These are phyloP conservation scores for Ophiostoma angusticollis DNA, from an alignment of 2,329 filamentous ascomycete genomes.

Conservation along the genomic window DNA sequence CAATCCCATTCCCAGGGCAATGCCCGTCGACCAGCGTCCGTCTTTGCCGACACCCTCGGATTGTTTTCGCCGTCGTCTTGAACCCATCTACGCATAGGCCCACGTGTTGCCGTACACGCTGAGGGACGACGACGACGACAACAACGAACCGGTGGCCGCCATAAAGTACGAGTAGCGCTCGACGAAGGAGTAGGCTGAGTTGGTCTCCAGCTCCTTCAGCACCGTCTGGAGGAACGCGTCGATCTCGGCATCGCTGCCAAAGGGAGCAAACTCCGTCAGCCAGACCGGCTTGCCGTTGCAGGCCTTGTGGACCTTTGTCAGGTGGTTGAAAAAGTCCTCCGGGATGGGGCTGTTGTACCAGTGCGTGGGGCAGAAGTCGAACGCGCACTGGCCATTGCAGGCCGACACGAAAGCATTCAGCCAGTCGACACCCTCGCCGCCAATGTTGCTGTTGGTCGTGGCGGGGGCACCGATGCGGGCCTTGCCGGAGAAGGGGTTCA, in stretches of 20 bases:
- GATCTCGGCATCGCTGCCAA: conserved; percentile 30
- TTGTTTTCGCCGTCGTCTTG: not conserved
- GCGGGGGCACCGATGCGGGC: conserved; percentile 45
- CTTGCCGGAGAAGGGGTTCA: conserved; percentile 42
- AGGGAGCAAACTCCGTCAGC: conserved; percentile 52
- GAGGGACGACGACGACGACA: conserved; percentile 26
- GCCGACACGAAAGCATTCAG: conserved; percentile 37
- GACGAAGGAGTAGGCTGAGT: conserved; percentile 33
- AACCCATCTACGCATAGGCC: conserved; percentile 23
- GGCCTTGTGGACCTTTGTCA: conserved; percentile 31
- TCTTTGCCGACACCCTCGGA: conserved; percentile 4
- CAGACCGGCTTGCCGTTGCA: conserved; percentile 45
- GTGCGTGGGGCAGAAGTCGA: conserved; percentile 50
- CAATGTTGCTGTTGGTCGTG: conserved; percentile 44
- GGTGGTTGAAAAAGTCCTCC: conserved; percentile 40
- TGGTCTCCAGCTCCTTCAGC: conserved; percentile 34
- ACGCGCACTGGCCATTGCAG: conserved; percentile 38
- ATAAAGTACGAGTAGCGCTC: conserved; percentile 47
- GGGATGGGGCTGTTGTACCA: conserved; percentile 45
- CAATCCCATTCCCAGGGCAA: conserved; percentile 6
- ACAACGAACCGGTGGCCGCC: conserved; percentile 29
- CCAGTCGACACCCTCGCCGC: conserved; percentile 41
- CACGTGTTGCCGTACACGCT: conserved; percentile 37
- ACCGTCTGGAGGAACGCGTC: conserved; percentile 36
- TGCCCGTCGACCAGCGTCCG: conserved; percentile 8